These are phyloP conservation scores for Veloboletus limbatus DNA, from an alignment of 1,284 basidiomycete genomes.

Conservation along the genomic window DNA sequence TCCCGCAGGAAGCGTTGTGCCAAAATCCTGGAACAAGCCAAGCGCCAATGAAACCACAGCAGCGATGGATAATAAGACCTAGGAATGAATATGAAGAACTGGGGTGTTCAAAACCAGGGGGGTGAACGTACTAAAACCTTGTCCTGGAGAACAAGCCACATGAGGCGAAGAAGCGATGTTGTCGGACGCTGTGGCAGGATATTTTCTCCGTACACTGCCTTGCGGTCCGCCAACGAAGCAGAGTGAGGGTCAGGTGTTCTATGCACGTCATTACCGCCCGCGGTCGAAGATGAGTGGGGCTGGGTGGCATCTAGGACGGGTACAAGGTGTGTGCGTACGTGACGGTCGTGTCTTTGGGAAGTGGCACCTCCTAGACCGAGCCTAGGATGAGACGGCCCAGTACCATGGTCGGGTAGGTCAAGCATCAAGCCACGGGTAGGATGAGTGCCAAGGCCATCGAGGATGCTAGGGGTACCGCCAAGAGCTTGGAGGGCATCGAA, in stretches of 20 bases:
- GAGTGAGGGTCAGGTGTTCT: constrained; percentile 37
- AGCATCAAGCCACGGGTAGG: constrained; percentile 50
- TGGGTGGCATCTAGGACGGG: constrained; percentile 30
- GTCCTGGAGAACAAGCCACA: constrained; percentile 95
- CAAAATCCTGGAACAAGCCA: constrained; percentile 92
- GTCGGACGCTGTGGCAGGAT: constrained; percentile 73
- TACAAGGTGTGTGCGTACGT: not conserved
- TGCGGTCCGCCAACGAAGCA: constrained; percentile 63
- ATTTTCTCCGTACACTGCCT: constrained; percentile 82
- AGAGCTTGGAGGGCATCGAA: constrained; percentile 65
- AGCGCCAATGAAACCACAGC: constrained; percentile 92
- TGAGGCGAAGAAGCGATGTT: constrained; percentile 81
- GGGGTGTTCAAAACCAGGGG: not conserved
- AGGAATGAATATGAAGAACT: constrained; percentile 9
- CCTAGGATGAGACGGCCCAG: constrained; percentile 12
- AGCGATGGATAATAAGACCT: constrained; percentile 88
- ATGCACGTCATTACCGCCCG: constrained; percentile 32
- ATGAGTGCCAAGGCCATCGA: constrained; percentile 76
- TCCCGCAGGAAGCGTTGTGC: constrained; percentile 56
- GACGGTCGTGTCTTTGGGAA: constrained; percentile 43
- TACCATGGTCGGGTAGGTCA: not conserved
- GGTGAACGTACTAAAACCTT: constrained; percentile 79
- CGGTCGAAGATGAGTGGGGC: constrained; percentile 36
- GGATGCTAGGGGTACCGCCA: constrained; percentile 71
- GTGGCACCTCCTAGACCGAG: constrained; percentile 37